Conservation (phyloP, 805 yeast genomes). For the Sungouiozyma ichnusensis region DNA sequence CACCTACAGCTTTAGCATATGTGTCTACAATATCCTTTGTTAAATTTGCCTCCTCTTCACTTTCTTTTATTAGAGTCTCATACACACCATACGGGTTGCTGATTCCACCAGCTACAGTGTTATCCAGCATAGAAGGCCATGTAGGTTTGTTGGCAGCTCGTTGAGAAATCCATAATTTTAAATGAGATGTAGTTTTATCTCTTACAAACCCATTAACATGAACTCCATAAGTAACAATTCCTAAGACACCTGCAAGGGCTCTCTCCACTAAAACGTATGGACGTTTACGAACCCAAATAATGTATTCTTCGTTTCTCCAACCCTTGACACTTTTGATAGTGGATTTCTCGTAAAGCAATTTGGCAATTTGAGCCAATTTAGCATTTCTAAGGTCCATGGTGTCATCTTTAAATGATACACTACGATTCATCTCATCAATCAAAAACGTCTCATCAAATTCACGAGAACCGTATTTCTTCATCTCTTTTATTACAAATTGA, state of each 20-base stretch:
- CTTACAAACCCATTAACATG: constrained; percentile 75
- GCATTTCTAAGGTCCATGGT: constrained; percentile 23
- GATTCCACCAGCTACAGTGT: constrained; percentile 91
- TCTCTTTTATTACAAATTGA: constrained; percentile 28
- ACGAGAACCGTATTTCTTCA: constrained; percentile 12
- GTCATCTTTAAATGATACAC: constrained; percentile 23
- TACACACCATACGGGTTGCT: constrained; percentile 67
- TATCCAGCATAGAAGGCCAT: constrained; percentile 84
- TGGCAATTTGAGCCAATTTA: constrained; percentile 38
- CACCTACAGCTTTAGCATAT: constrained; percentile 47
- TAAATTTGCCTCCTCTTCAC: constrained; percentile 88
- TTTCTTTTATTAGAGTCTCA: constrained; percentile 79
- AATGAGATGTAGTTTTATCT: constrained; percentile 32
- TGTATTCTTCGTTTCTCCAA: constrained; percentile 83
- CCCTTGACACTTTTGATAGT: constrained; percentile 36
- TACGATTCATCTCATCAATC: constrained; percentile 22
- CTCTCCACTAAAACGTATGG: constrained; percentile 72
- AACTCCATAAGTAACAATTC: constrained; percentile 83
- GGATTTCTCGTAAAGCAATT: constrained; percentile 29
- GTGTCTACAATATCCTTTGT: constrained; percentile 37
- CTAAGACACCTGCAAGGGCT: constrained; percentile 69
- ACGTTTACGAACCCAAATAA: constrained; percentile 43
- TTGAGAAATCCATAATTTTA: constrained; percentile 75
- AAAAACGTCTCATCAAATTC: constrained; percentile 20
- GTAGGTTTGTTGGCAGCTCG: constrained; percentile 73